These are phyloP conservation scores for Pigoraptor vietnamica DNA, from an alignment of 78 protist species.

Conservation along the genomic window DNA sequence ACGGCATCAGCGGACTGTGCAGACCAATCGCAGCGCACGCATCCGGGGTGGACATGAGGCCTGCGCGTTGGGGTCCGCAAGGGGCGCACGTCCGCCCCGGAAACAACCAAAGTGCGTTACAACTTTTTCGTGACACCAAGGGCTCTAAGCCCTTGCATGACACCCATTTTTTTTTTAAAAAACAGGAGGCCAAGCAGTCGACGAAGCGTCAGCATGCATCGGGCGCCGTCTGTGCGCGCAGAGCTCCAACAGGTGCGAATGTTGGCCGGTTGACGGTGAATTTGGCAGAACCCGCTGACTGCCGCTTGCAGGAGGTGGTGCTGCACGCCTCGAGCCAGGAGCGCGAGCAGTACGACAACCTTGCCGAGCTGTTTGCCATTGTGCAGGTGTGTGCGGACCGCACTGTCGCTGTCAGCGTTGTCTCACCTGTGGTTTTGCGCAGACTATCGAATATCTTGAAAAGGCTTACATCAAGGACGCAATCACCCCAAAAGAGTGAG, in stretches of 20 bases:
- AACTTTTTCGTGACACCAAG: no score
- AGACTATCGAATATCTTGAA: constrained; percentile 58
- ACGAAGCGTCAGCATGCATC: neutral
- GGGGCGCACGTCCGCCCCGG: no score
- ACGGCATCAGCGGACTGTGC: no score
- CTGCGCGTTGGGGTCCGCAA: no score
- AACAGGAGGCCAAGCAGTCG: no score
- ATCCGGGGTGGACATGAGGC: no score
- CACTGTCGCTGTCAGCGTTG: neutral
- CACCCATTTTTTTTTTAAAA: no score
- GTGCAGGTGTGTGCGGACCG: constrained; percentile 13
- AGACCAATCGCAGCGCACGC: no score
- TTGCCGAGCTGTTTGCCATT: constrained; percentile 68
- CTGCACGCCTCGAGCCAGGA: constrained; percentile 39
- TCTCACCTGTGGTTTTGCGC: neutral
- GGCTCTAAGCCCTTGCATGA: no score
- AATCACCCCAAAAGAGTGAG: constrained; percentile 51
- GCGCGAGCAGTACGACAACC: constrained; percentile 62
- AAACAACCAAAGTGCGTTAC: no score
- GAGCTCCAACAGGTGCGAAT: neutral
- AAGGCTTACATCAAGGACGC: constrained; percentile 73
- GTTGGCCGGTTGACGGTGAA: neutral
- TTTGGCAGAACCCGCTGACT: neutral
- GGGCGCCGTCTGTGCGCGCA: neutral
- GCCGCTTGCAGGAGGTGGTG: constrained; percentile 36